Conservation (phyloP, 805 yeast genomes). For the Saccharomycopsis schoenii region DNA sequence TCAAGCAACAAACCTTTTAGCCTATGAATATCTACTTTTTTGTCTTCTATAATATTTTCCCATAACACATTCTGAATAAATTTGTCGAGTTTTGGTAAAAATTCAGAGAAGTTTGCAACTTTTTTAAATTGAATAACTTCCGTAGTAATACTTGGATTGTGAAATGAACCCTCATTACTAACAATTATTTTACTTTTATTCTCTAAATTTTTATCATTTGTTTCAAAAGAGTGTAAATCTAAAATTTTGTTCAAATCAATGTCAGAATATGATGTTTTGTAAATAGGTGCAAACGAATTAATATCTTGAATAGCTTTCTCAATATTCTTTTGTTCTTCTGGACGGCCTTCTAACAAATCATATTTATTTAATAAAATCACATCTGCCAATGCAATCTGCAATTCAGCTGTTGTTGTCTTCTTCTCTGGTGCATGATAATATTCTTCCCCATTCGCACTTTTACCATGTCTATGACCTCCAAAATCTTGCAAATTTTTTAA, state of each 20-base stretch:
- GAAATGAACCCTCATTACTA: constrained; percentile 26
- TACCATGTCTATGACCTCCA: constrained; percentile 58
- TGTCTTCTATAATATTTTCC: constrained; percentile 44
- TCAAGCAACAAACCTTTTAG: constrained; percentile 63
- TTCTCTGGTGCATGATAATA: constrained; percentile 31
- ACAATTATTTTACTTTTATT: constrained; percentile 16
- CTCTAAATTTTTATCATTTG: constrained; percentile 22
- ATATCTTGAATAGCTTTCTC: constrained; percentile 37
- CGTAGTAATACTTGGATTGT: constrained; percentile 32
- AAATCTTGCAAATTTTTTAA: constrained; percentile 54
- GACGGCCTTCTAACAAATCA: constrained; percentile 37
- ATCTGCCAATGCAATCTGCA: constrained; percentile 89
- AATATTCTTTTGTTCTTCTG: constrained; percentile 26
- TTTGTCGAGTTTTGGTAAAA: constrained; percentile 40
- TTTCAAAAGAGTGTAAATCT: constrained; percentile 72
- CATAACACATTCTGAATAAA: constrained; percentile 69
- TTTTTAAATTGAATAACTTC: constrained; percentile 14
- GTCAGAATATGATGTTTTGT: constrained; percentile 65
- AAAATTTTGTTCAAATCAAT: constrained; percentile 56
- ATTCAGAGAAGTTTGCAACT: constrained; percentile 21
- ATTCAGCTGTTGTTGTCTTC: constrained; percentile 65
- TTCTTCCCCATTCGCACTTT: constrained; percentile 18
- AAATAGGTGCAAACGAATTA: constrained; percentile 59
- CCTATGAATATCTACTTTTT: constrained; percentile 61
- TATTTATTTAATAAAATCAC: constrained; percentile 68